A percentile compares a stretch with the other conserved stretches of the same genome.
These are phyloP conservation scores for Rhexocercosporidium sp. DNA, from an alignment of 2,329 filamentous ascomycete species.

Conservation along the genomic window DNA sequence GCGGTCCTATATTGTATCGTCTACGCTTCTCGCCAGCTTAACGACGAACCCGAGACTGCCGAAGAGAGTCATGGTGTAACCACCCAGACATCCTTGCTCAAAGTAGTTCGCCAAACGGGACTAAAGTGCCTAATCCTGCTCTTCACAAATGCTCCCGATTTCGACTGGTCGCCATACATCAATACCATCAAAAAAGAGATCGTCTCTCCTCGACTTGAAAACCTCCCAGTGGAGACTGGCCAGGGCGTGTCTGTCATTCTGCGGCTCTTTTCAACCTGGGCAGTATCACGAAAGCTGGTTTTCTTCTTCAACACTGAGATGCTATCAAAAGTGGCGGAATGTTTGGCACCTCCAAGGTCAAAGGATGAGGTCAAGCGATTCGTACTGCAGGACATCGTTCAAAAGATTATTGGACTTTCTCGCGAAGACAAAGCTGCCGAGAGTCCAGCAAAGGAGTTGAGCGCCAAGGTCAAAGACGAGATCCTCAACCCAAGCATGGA, in stretches of 20 bases:
- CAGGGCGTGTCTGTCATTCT: slow-evolving; percentile 87
- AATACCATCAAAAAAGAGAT: slow-evolving; percentile 74
- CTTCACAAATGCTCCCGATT: slow-evolving; percentile 73
- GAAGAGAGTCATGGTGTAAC: slow-evolving; percentile 44
- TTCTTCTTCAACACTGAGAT: slow-evolving; percentile 72
- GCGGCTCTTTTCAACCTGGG: slow-evolving; percentile 82
- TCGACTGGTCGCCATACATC: slow-evolving; percentile 76
- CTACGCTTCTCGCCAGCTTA: slow-evolving; percentile 66
- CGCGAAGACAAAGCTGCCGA: slow-evolving; percentile 52
- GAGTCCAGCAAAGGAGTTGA: slow-evolving; percentile 42
- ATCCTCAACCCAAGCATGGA: slow-evolving; percentile 63
- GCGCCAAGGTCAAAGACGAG: slow-evolving; percentile 52
- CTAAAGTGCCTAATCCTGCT: slow-evolving; percentile 82
- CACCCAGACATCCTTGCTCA: slow-evolving; percentile 62
- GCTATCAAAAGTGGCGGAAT: slow-evolving; percentile 73
- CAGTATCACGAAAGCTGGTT: slow-evolving; percentile 67
- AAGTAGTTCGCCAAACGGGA: slow-evolving; percentile 71
- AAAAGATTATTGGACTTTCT: slow-evolving; percentile 68
- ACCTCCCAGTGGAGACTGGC: slow-evolving; percentile 82
- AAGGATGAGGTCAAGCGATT: slow-evolving; percentile 89
- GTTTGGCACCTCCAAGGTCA: slow-evolving; percentile 72
- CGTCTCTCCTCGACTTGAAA: slow-evolving; percentile 76
- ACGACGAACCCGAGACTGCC: slow-evolving; percentile 40
- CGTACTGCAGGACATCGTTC: slow-evolving; percentile 72
- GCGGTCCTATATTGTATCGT: slow-evolving; percentile 83